phyloP scores from a whole-genome alignment of 352 stramenopile genomes.

The Globisporangium perplexum region DNA sequence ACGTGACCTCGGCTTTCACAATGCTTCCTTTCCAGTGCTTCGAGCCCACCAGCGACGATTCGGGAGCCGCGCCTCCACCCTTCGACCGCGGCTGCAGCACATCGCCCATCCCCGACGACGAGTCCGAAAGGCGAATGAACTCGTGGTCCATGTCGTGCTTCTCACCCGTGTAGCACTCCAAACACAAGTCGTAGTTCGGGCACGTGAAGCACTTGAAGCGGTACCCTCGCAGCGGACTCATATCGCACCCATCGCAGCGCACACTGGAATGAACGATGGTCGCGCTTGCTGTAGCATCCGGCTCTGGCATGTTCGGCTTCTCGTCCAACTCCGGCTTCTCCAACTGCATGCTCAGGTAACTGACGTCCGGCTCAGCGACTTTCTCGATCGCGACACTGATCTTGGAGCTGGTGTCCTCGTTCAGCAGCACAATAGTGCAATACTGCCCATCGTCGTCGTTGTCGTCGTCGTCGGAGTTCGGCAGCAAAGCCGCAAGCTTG shows the following conservation, averaged over 20 bases:
- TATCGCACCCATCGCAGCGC: constrained; percentile 74
- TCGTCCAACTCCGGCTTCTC: constrained; percentile 1
- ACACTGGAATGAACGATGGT: constrained; percentile 56
- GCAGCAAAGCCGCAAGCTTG: constrained; percentile 12
- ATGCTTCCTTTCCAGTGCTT: constrained; percentile 61
- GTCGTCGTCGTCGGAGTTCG: background rate
- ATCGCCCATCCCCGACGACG: constrained; percentile 37
- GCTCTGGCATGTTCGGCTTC: constrained; percentile 12
- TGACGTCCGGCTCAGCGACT: constrained; percentile 34
- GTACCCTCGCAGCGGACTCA: constrained; percentile 57
- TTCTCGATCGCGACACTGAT: constrained; percentile 36
- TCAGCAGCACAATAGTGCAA: constrained; percentile 48
- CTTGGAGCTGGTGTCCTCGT: constrained; percentile 30
- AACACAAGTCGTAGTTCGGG: constrained; percentile 73
- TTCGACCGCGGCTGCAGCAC: constrained; percentile 55
- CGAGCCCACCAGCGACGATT: constrained; percentile 51
- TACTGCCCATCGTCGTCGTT: constrained; percentile 14
- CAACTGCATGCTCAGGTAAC: constrained; percentile 17
- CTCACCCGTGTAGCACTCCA: constrained; percentile 53
- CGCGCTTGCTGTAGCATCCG: constrained; percentile 13
- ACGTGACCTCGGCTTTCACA: constrained; percentile 32
- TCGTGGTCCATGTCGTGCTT: constrained; percentile 60
- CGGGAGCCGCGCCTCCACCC: constrained; percentile 37
- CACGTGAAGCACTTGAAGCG: constrained; percentile 78
- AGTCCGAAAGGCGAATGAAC: constrained; percentile 54